Evolutionary conservation across 345 rosid species (phyloP).

Genomic region (Eucalyptus caleyi): DNA sequence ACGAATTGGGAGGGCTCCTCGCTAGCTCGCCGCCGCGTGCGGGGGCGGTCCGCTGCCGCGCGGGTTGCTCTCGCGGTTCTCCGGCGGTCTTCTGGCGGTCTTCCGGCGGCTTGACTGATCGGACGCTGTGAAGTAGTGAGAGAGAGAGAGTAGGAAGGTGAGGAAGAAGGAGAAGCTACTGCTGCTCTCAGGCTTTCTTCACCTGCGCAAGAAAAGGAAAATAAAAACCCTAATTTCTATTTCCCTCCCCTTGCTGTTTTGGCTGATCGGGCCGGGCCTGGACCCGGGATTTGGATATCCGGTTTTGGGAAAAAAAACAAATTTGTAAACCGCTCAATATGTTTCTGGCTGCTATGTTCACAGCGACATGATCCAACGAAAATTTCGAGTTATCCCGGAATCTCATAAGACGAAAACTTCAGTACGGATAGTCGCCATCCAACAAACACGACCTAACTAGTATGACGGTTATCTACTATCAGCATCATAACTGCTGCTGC

Average conservation of each 20-base stretch:
- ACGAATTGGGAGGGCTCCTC: not conserved
- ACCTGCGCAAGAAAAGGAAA: not conserved
- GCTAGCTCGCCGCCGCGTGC: not conserved
- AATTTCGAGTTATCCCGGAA: not conserved
- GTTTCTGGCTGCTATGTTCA: not conserved
- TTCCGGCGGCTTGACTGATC: not conserved
- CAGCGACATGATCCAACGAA: not conserved
- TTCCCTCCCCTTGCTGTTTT: not conserved
- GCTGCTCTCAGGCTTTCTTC: not conserved
- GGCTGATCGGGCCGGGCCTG: not conserved
- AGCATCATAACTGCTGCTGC: not conserved
- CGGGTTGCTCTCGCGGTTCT: too few species aligned
- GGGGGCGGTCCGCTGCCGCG: not conserved
- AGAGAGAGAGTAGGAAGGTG: not conserved
- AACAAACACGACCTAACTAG: not conserved
- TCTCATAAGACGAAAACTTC: not conserved
- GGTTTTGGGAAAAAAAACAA: not conserved
- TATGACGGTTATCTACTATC: not conserved
- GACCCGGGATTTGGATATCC: not conserved
- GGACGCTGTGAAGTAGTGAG: not conserved
- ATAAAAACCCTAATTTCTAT: not conserved
- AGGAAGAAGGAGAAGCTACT: too few species aligned
- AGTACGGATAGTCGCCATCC: not conserved
- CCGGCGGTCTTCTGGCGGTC: too few species aligned
- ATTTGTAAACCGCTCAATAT: not conserved